Conservation (phyloP, 139 green algal genomes). For the Coccomyxa sp. region DNA sequence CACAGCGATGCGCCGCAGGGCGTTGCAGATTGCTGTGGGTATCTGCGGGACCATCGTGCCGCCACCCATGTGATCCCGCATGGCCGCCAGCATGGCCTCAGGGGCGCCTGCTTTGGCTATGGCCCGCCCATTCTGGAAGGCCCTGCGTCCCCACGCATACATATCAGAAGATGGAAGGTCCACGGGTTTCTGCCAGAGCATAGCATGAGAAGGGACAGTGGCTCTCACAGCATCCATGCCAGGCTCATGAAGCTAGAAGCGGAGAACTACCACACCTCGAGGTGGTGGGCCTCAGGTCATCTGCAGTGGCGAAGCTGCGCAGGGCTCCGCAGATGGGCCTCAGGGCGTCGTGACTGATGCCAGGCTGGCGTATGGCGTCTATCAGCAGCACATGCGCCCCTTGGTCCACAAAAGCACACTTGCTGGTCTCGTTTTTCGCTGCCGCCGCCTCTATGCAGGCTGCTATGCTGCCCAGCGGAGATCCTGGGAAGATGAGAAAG, state of each 20-base stretch:
- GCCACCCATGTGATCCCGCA: conserved; percentile 9
- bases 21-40: conserved; percentile 8
- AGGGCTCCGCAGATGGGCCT: conserved; percentile 33
- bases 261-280: conserved; percentile 18
- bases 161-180: not conserved
- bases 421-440: conserved; percentile 52
- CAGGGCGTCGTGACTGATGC: conserved; percentile 7
- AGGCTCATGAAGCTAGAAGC: not conserved
- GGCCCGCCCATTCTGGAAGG: conserved; percentile 45
- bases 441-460: conserved; percentile 25
- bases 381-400: conserved; percentile 15
- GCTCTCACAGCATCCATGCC: not conserved
- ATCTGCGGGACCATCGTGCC: not conserved
- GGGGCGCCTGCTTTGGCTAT: conserved; percentile 40
- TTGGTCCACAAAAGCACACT: conserved; percentile 35
- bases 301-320: conserved; percentile 43
- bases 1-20: conserved; percentile 31
- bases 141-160: conserved; percentile 13
- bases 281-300: conserved; percentile 52
- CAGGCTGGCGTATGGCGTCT: not conserved
- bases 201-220: not conserved
- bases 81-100: conserved; percentile 23
- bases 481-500: too few relatives aligned
- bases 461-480: too few relatives aligned
- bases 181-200: not conserved